Percentiles rank a stretch among this genome's conserved stretches.
Conservation (phyloP, 306 rosid genomes). For the Cotoneaster glaucophyllus region DNA sequence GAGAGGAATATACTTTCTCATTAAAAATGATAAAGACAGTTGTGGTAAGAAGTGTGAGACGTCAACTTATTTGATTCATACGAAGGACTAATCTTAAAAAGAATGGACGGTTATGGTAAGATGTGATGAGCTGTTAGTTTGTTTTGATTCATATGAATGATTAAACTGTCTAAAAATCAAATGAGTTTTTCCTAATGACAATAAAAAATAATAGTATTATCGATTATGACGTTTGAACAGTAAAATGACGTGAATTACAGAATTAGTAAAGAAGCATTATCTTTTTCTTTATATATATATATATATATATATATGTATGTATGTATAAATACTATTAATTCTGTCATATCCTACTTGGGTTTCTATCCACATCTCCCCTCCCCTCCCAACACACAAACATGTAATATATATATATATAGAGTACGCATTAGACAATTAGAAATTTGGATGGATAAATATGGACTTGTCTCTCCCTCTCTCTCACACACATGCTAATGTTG, state of each 20-base stretch:
- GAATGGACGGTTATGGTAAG: background rate
- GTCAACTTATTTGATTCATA: too few relatives aligned
- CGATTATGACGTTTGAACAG: background rate
- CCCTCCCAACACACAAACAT: background rate
- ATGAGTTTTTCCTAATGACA: too few relatives aligned
- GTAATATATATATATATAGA: background rate
- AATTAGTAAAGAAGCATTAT: background rate
- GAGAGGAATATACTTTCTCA: background rate
- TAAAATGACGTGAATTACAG: too few relatives aligned
- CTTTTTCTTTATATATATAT: background rate
- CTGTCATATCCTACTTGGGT: background rate
- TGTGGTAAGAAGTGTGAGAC: too few relatives aligned
- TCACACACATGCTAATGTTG: background rate
- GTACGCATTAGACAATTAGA: background rate
- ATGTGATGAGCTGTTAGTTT: too few relatives aligned
- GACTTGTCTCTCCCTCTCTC: background rate
- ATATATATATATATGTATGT: background rate
- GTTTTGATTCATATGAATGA: background rate
- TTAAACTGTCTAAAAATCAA: background rate
- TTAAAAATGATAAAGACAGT: too few relatives aligned
- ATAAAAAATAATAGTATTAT: too few relatives aligned
- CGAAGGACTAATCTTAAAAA: too few relatives aligned
- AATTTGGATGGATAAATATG: background rate
- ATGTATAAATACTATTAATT: background rate
- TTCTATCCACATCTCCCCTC: background rate